Conservation (phyloP, 1,284 basidiomycete genomes). For the Naganishia cerealis region DNA sequence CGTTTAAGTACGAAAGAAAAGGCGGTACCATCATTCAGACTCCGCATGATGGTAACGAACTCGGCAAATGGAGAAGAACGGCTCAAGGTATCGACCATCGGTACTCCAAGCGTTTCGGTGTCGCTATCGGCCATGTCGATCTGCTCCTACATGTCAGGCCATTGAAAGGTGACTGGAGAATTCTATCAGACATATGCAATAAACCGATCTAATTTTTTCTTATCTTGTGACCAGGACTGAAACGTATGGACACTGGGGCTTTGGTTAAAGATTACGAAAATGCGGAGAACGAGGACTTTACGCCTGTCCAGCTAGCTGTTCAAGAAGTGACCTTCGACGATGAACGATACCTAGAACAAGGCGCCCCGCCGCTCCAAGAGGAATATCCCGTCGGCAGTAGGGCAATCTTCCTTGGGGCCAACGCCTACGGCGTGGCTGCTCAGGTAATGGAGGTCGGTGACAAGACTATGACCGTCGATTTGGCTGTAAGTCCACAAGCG, state of each 20-base stretch:
- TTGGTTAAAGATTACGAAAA: slow-evolving; percentile 93
- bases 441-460: slow-evolving; percentile 74
- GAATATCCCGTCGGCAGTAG: slow-evolving; percentile 89
- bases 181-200: not conserved
- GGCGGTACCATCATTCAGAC: slow-evolving; percentile 65
- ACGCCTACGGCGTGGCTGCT: slow-evolving; percentile 91
- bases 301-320: slow-evolving; percentile 80
- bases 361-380: slow-evolving; percentile 74
- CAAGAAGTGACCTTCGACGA: slow-evolving; percentile 79
- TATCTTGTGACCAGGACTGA: slow-evolving; percentile 64
- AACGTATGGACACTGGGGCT: slow-evolving; percentile 81
- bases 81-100: slow-evolving; percentile 76
- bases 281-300: slow-evolving; percentile 74
- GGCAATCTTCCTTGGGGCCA: slow-evolving; percentile 92
- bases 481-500: slow-evolving; percentile 64
- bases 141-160: slow-evolving; percentile 79
- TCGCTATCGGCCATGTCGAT: slow-evolving; percentile 78
- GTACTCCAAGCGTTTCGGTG: slow-evolving; percentile 87
- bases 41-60: slow-evolving; percentile 67
- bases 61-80: slow-evolving; percentile 72
- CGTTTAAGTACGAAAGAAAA: slow-evolving; percentile 80
- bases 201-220: slow-evolving; percentile 10
- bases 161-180: slow-evolving; percentile 67
- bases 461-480: slow-evolving; percentile 68
- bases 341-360: slow-evolving; percentile 73